Evolutionary conservation across 2,329 filamentous ascomycete species (phyloP).

Genomic region (Colletotrichum sp.): DNA sequence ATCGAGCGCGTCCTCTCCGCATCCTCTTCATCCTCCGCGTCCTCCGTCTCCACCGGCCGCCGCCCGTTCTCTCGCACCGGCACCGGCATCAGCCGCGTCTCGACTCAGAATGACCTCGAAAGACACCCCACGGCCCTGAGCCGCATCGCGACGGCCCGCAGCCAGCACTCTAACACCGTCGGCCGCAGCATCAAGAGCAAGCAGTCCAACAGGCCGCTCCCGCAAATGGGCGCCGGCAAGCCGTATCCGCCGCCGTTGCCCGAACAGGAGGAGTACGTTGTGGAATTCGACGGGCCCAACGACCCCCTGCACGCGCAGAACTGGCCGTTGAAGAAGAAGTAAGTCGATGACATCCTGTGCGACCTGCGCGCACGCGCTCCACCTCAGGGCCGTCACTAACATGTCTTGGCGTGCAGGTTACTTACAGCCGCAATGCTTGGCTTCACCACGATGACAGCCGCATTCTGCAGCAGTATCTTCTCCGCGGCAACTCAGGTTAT

Average conservation of each 20-base stretch:
- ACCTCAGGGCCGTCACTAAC: not conserved
- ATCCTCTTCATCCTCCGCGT: slow-evolving; percentile 54
- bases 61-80: slow-evolving; percentile 39
- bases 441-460: slow-evolving; percentile 73
- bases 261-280: slow-evolving; percentile 77
- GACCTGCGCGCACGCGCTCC: not conserved
- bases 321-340: slow-evolving; percentile 83
- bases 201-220: slow-evolving; percentile 64
- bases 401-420: slow-evolving; percentile 44
- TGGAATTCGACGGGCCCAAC: slow-evolving; percentile 83
- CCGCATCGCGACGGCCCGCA: slow-evolving; percentile 73
- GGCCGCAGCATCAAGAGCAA: slow-evolving; percentile 56
- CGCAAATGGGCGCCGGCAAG: slow-evolving; percentile 76
- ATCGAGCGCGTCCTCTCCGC: slow-evolving; percentile 66
- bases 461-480: slow-evolving; percentile 73
- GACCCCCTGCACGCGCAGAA: slow-evolving; percentile 89
- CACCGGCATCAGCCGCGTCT: slow-evolving; percentile 62
- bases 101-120: slow-evolving; percentile 72
- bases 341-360: slow-evolving; percentile 33
- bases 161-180: slow-evolving; percentile 77
- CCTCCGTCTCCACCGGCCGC: slow-evolving; percentile 39
- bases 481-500: slow-evolving; percentile 68
- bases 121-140: slow-evolving; percentile 72
- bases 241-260: slow-evolving; percentile 74
- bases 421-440: slow-evolving; percentile 71